Evolutionary conservation across 2,329 filamentous ascomycete genomes (phyloP), one percentile per base, ranked within the genome.

Genomic region (Aspergillus ibericus): DNA sequence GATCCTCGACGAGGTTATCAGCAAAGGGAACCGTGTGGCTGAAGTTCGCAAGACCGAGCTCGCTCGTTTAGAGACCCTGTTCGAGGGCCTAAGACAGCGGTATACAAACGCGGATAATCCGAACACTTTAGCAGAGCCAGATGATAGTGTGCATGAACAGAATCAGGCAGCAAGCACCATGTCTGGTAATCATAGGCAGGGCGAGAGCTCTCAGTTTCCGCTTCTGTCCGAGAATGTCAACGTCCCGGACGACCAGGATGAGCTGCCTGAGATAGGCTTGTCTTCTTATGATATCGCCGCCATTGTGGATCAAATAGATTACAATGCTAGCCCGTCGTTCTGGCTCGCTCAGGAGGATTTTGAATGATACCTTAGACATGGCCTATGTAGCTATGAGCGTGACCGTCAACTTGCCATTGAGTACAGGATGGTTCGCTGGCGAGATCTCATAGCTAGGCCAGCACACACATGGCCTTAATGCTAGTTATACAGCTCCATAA

Each of bases 221-320:
- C 13, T 46, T 12, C n/a, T 36, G 5, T 8, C 51, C 13, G 29
- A 25, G 25, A 25, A n/a, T 13, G 13, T 29, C 2, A 34, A 46
- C 27, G 29, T 35, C 18, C 3, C 16, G 6, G 40, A 29, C 12
- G 27, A 20, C 36, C 20, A 27, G 12, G 44, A 44, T n/a, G 47
- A 56, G 22, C 10, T 77, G 8, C 70, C 73, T 34, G 69, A 66
- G 36, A 67, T 77, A 52, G 74, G 74, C 0, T 75, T 77, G 25
- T 76, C 74, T 0, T 75, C 73, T 0, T 67, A 73, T 32, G 73
- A 75, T 7, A 75, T 77, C 36, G 55, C 76, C 5, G 69, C 70
- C 1, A 74, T 77, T n/a, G 70, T 75, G 16, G 64, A 77, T 44
- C 72, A 75, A 47, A 73, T 77, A 36, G 64, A 60, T 58, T 59